These are phyloP conservation scores for Avena insularis DNA, from an alignment of 176 grass and related monocot species.

Conservation along the genomic window DNA sequence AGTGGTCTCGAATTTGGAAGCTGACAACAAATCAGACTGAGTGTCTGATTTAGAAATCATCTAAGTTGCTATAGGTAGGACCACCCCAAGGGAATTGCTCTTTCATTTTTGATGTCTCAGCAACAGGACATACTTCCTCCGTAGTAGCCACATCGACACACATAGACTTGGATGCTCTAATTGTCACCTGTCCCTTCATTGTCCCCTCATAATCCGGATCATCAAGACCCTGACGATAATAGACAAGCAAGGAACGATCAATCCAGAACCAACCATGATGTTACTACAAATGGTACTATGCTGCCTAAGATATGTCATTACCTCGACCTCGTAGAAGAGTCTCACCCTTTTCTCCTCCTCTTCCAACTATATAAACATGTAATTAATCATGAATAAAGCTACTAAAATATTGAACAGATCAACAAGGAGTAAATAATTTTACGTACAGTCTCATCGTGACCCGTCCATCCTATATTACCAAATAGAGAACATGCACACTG, in stretches of 20 bases:
- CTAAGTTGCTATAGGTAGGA: background rate
- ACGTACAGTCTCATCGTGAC: background rate
- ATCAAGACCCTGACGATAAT: background rate
- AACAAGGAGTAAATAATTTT: background rate
- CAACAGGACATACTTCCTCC: background rate
- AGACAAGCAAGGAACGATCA: background rate
- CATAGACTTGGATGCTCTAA: background rate
- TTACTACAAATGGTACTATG: conserved; percentile 8
- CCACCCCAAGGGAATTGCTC: background rate
- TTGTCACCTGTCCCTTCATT: background rate
- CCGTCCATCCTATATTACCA: background rate
- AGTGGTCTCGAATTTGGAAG: too few relatives aligned
- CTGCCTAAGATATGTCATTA: background rate
- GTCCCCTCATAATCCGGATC: background rate
- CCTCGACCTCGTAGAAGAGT: background rate
- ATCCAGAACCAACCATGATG: background rate
- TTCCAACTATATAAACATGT: background rate
- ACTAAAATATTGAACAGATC: background rate
- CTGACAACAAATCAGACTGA: too few relatives aligned
- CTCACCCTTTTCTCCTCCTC: conserved; percentile 15
- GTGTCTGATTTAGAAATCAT: too few relatives aligned
- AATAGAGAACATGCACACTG: background rate
- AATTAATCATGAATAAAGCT: background rate
- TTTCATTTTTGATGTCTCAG: background rate
- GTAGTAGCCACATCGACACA: background rate